Conservation (phyloP, 2,329 filamentous ascomycete species). For the Sporothrix luriei region DNA sequence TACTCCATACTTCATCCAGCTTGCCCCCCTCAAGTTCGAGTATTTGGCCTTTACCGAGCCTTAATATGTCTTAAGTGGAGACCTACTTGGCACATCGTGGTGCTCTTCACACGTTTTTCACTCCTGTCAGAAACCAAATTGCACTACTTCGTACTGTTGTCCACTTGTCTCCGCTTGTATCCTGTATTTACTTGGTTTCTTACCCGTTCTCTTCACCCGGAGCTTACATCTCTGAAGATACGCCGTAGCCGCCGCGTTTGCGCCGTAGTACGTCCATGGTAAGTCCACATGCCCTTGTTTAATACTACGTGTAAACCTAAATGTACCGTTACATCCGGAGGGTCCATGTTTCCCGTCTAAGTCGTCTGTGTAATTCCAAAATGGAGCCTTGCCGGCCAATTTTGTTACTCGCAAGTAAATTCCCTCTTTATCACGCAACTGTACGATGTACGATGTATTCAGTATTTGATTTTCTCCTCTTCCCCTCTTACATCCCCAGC, state of each 20-base stretch:
- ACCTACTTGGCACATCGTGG: neutral
- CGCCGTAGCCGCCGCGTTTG: constrained; percentile 12
- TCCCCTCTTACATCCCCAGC: neutral
- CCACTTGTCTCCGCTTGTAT: neutral
- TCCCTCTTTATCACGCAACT: too few relatives aligned
- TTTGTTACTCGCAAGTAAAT: constrained; percentile 9
- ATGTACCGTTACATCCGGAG: neutral
- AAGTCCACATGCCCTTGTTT: neutral
- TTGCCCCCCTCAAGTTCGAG: constrained; percentile 3
- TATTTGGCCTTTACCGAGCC: neutral
- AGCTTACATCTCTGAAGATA: constrained; percentile 8
- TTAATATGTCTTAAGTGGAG: neutral
- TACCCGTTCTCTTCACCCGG: neutral
- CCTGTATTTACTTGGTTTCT: too few relatives aligned
- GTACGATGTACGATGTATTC: too few relatives aligned
- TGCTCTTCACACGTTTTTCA: neutral
- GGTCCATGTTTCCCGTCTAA: neutral
- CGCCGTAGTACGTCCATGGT: neutral
- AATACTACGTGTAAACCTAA: too few relatives aligned
- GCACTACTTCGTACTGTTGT: neutral
- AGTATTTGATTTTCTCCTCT: neutral
- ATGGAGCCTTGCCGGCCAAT: neutral
- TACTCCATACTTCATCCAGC: neutral
- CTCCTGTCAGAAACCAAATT: constrained; percentile 18
- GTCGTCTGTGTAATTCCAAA: constrained; percentile 18